phyloP scores from a whole-genome alignment of 768 basidiomycete species.

The Flagelloscypha sp. region DNA sequence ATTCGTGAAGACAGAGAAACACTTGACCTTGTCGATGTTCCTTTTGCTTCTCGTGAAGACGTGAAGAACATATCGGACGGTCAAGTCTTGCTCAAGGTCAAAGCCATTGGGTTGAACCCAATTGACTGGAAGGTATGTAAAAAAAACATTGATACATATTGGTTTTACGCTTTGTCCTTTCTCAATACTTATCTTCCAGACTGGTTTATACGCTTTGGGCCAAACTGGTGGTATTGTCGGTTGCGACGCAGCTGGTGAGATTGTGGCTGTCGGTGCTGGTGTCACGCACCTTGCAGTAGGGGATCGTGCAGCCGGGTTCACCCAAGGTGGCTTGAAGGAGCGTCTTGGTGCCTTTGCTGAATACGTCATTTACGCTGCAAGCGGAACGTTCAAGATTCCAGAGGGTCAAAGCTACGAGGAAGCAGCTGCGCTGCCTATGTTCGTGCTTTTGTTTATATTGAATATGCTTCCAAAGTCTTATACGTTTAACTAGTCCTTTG shows the following conservation, averaged over 20 bases:
- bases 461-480: too few species aligned
- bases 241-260: constrained; percentile 9
- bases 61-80: background rate
- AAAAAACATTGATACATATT: too few species aligned
- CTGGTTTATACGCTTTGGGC: background rate
- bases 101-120: constrained; percentile 2
- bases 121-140: constrained; percentile 3
- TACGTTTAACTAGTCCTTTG: too few species aligned
- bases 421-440: constrained; percentile 1
- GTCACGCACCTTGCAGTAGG: constrained; percentile 8
- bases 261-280: constrained; percentile 6
- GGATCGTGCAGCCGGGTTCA: constrained; percentile 5
- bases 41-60: background rate
- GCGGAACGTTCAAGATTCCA: constrained; percentile 3
- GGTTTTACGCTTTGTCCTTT: too few species aligned
- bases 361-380: constrained; percentile 2
- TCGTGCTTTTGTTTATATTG: too few species aligned
- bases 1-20: constrained; percentile 1
- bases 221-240: constrained; percentile 1
- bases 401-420: constrained; percentile 2
- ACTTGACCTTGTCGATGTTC: background rate
- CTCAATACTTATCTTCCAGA: too few species aligned
- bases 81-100: too few species aligned
- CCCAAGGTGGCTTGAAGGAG: background rate
- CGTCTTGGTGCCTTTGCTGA: constrained; percentile 3